Percentiles rank a stretch among this genome's conserved stretches.
Evolutionary conservation across 306 rosid species (phyloP).

Genomic region (Casuarina glauca): DNA sequence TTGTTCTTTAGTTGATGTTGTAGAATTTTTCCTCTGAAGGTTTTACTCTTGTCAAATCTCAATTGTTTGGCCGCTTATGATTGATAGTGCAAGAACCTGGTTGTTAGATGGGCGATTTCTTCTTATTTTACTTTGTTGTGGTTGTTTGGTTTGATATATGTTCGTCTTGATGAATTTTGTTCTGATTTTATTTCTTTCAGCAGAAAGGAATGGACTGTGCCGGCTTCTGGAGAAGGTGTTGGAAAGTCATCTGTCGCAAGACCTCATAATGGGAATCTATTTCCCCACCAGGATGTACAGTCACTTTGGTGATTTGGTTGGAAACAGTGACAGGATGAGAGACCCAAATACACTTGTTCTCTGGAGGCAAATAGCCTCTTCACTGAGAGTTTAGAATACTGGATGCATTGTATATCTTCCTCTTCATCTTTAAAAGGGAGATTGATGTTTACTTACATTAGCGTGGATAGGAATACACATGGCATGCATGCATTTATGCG

Average conservation of each 20-base stretch:
- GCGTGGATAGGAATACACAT: constrained; percentile 56
- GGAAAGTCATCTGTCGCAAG: constrained; percentile 49
- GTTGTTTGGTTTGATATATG: neutral
- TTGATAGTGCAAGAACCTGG: neutral
- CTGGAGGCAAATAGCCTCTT: constrained; percentile 60
- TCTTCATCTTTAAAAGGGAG: constrained; percentile 58
- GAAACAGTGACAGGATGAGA: constrained; percentile 49
- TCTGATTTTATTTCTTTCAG: constrained; percentile 13
- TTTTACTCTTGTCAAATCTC: neutral
- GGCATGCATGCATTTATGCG: constrained; percentile 43
- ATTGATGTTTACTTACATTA: constrained; percentile 63
- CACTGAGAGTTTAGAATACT: constrained; percentile 54
- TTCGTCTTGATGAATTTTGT: neutral
- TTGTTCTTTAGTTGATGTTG: neutral
- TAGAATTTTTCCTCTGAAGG: neutral
- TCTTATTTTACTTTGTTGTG: neutral
- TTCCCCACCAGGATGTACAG: constrained; percentile 77
- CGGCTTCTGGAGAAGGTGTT: constrained; percentile 54
- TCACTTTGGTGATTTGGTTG: constrained; percentile 83
- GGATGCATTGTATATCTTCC: constrained; percentile 84
- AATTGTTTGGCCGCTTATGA: neutral
- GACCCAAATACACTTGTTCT: constrained; percentile 53
- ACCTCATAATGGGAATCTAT: constrained; percentile 61
- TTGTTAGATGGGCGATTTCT: neutral
- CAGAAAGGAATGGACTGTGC: constrained; percentile 74